These are phyloP conservation scores for Xerocomellus dryophilus DNA, from an alignment of 768 basidiomycete genomes.

Conservation along the genomic window DNA sequence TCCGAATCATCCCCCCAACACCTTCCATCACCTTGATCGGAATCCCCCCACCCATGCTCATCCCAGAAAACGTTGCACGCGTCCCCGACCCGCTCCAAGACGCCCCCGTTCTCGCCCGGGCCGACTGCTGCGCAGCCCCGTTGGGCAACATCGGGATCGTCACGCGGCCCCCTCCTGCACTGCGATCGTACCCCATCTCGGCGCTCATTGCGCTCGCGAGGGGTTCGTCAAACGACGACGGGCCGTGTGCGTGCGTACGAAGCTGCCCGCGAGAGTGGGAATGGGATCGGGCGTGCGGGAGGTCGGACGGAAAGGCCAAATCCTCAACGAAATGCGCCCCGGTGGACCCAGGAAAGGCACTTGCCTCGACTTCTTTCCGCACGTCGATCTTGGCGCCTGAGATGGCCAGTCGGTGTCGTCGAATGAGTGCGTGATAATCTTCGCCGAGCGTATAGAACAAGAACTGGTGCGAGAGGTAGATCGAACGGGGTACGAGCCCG, in stretches of 20 bases:
- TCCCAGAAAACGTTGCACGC: conserved; percentile 16
- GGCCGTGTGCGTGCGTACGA: conserved; percentile 42
- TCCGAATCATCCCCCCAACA: conserved; percentile 49
- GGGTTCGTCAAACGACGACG: conserved; percentile 66
- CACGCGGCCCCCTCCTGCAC: conserved; percentile 35
- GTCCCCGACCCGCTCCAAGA: conserved; percentile 18
- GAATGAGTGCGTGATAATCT: conserved; percentile 78
- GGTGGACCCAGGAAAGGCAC: conserved; percentile 39
- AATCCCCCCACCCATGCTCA: conserved; percentile 28
- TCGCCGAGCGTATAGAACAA: conserved; percentile 72
- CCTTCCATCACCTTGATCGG: conserved; percentile 64
- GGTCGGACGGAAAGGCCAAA: conserved; percentile 10
- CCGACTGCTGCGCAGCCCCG: conserved; percentile 38
- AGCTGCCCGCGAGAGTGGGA: conserved; percentile 17
- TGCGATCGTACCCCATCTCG: conserved; percentile 49
- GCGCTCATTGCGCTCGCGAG: conserved; percentile 70
- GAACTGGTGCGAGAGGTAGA: conserved; percentile 87
- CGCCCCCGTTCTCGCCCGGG: not conserved
- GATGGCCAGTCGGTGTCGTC: conserved; percentile 58
- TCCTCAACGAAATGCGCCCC: conserved; percentile 27
- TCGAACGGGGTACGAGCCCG: conserved; percentile 61
- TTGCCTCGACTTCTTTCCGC: conserved; percentile 67
- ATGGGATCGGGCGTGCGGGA: conserved; percentile 1
- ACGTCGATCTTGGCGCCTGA: conserved; percentile 62
- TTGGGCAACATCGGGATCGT: conserved; percentile 80